Conservation (phyloP, 306 rosid genomes). For the Prunus kanzakura region DNA sequence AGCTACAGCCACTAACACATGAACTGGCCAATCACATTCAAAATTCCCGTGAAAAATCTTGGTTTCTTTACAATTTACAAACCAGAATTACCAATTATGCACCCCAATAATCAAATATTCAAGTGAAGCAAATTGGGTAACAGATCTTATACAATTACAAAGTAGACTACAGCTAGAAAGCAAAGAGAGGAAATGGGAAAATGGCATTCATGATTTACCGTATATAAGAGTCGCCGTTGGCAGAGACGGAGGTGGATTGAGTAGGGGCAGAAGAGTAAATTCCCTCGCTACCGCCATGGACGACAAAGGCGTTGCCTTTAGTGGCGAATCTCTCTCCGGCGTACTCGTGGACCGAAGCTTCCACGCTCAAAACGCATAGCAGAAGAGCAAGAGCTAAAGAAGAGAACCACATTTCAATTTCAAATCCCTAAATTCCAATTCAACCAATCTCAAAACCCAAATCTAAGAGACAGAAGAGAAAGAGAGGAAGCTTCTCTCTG, state of each 20-base stretch:
- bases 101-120: background rate
- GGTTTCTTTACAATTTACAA: conserved; percentile 2
- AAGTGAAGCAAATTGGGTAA: background rate
- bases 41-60: background rate
- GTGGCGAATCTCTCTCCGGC: conserved; percentile 46
- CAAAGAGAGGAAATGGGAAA: background rate
- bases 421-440: background rate
- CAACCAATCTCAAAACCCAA: background rate
- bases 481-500: background rate
- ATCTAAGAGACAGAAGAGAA: background rate
- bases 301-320: conserved; percentile 88
- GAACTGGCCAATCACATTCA: background rate
- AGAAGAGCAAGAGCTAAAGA: conserved; percentile 2
- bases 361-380: conserved; percentile 31
- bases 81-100: background rate
- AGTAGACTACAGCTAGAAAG: background rate
- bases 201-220: conserved; percentile 36
- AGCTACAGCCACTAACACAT: background rate
- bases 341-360: conserved; percentile 86
- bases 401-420: conserved; percentile 3
- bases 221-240: conserved; percentile 60
- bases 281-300: conserved; percentile 98
- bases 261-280: conserved; percentile 62
- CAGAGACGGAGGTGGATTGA: conserved; percentile 32
- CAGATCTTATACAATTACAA: background rate